Conservation (phyloP, 2,329 filamentous ascomycete species). For the Cladosporium colombiae region DNA sequence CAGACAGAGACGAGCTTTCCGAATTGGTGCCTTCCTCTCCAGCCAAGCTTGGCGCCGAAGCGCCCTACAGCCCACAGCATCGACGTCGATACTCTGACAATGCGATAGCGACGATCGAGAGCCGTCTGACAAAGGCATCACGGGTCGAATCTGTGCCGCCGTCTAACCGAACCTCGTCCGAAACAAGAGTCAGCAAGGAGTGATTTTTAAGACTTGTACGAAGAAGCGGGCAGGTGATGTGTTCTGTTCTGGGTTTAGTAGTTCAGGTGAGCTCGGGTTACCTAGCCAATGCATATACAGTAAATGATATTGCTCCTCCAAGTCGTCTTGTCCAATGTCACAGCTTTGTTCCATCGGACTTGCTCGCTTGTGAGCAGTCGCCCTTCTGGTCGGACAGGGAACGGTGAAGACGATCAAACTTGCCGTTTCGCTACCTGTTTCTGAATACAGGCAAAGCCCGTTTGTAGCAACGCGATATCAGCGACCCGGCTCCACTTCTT, state of each 20-base stretch:
- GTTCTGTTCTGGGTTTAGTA: not conserved
- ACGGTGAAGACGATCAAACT: not conserved
- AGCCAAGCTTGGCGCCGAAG: constrained; percentile 22
- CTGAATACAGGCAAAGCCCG: not conserved
- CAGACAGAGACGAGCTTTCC: constrained; percentile 23
- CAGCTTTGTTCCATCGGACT: not conserved
- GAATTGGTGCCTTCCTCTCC: constrained; percentile 22
- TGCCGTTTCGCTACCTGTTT: not conserved
- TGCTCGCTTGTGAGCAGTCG: constrained; percentile 14
- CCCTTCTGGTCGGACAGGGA: not conserved
- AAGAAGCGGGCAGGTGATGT: not conserved
- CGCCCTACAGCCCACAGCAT: constrained; percentile 21
- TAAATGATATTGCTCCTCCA: not conserved
- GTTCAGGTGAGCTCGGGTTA: not conserved
- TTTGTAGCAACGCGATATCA: constrained; percentile 16
- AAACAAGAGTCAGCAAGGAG: constrained; percentile 19
- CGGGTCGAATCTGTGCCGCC: constrained; percentile 8
- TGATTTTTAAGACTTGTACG: not conserved
- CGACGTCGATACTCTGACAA: constrained; percentile 34
- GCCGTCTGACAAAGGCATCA: not conserved
- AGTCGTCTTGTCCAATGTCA: not conserved
- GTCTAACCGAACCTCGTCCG: constrained; percentile 8
- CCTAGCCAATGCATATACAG: constrained; percentile 4
- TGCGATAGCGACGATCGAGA: constrained; percentile 24
- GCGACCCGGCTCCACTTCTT: constrained; percentile 8